Evolutionary conservation across 352 stramenopile genomes (phyloP).

Genomic region (Phytophthora kernoviae): DNA sequence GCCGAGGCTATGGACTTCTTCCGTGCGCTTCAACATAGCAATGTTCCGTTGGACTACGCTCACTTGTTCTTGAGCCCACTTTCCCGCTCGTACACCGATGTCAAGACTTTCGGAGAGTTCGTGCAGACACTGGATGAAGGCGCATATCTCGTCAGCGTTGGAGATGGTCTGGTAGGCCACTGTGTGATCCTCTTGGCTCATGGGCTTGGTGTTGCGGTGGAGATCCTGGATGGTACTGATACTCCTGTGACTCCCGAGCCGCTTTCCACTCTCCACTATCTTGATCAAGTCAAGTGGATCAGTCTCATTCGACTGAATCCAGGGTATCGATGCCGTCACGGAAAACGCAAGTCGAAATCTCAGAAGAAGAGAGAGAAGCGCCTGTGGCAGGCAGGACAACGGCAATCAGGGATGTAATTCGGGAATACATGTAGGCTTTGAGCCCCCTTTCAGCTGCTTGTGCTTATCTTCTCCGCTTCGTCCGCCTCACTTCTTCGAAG

Average conservation of each 20-base stretch:
- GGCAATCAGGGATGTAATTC: constrained; percentile 2
- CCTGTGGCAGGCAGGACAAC: background rate
- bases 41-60: constrained; percentile 3
- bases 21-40: constrained; percentile 1
- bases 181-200: constrained; percentile 2
- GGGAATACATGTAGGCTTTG: constrained; percentile 14
- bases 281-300: constrained; percentile 4
- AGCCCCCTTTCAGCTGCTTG: background rate
- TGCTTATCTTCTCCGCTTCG: constrained; percentile 3
- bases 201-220: background rate
- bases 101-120: background rate
- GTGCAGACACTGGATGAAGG: background rate
- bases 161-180: background rate
- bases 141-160: constrained; percentile 6
- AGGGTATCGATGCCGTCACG: background rate
- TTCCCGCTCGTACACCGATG: background rate
- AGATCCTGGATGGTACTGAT: background rate
- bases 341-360: constrained; percentile 5
- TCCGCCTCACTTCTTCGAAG: background rate
- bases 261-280: background rate
- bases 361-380: constrained; percentile 2
- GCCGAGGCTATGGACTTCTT: constrained; percentile 11
- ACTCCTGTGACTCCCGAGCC: background rate
- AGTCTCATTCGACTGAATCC: background rate
- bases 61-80: background rate